Conservation (phyloP, 1,284 basidiomycete species). For the Leucocoprinus gongylophorus region DNA sequence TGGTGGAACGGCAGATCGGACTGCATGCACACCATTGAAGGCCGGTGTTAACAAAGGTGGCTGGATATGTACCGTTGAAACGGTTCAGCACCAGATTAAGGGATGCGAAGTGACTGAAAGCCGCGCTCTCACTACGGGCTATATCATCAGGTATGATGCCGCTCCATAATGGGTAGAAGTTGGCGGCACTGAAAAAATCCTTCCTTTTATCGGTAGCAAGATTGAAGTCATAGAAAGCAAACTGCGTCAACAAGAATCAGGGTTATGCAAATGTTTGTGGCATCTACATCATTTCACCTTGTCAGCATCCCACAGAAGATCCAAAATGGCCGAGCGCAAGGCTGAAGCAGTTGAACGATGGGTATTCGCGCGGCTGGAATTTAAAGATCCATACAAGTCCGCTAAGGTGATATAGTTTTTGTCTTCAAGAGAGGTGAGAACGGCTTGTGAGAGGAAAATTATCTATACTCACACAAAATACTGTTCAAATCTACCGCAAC, state of each 20-base stretch:
- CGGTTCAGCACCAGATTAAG: conserved; percentile 73
- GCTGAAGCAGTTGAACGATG: conserved; percentile 55
- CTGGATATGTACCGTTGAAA: conserved; percentile 77
- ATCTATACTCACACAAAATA: conserved; percentile 60
- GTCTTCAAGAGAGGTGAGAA: conserved; percentile 35
- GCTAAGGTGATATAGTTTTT: conserved; percentile 59
- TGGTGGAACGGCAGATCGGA: neutral
- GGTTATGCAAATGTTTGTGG: neutral
- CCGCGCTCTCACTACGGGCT: conserved; percentile 46
- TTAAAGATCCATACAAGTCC: conserved; percentile 49
- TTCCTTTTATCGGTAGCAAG: conserved; percentile 58
- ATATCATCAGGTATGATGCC: conserved; percentile 76
- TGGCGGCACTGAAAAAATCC: conserved; percentile 59
- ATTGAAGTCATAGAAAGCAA: conserved; percentile 89
- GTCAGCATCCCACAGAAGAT: conserved; percentile 77
- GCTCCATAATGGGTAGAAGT: conserved; percentile 85
- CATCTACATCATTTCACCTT: conserved; percentile 32
- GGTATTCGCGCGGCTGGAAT: conserved; percentile 38
- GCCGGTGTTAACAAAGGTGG: conserved; percentile 71
- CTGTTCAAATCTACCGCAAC: conserved; percentile 81
- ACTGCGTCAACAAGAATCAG: conserved; percentile 27
- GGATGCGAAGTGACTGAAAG: conserved; percentile 68
- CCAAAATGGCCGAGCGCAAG: conserved; percentile 67
- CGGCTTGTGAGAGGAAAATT: neutral
- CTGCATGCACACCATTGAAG: conserved; percentile 62